Percentiles rank a stretch among this genome's conserved stretches.
phyloP scores from a whole-genome alignment of 108 stramenopile species.

The Nannochloropsis salina region DNA sequence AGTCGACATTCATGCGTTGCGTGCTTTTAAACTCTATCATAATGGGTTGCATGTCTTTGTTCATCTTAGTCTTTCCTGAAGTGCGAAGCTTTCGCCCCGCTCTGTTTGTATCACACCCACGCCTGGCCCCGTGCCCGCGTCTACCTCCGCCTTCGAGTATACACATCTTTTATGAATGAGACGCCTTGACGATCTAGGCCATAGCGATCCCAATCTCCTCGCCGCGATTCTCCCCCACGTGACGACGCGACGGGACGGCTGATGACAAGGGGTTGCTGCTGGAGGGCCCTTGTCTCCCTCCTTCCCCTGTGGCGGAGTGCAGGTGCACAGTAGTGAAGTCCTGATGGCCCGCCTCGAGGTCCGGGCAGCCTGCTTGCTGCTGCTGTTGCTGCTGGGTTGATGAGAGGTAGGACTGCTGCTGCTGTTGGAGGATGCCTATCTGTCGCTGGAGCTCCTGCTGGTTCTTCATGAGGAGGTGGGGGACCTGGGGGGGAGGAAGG shows the following conservation, averaged over 20 bases:
- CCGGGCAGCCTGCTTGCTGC: conserved; percentile 8
- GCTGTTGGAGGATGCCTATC: neutral
- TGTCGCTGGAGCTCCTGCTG: neutral
- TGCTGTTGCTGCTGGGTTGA: neutral
- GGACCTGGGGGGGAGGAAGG: neutral
- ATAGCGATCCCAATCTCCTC: neutral
- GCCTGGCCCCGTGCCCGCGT: too few species aligned
- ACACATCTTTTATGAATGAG: too few species aligned
- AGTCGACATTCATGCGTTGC: too few species aligned
- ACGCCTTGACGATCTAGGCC: neutral
- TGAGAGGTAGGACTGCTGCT: neutral
- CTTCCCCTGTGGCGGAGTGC: neutral
- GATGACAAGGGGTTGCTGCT: too few species aligned
- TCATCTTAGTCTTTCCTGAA: too few species aligned
- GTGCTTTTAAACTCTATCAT: too few species aligned
- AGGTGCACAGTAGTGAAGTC: neutral
- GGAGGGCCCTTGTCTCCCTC: neutral
- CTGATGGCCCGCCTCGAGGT: neutral
- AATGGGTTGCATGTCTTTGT: too few species aligned
- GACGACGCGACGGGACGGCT: neutral
- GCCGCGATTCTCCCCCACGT: neutral
- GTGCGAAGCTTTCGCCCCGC: too few species aligned
- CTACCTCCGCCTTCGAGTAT: too few species aligned
- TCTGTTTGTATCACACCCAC: too few species aligned
- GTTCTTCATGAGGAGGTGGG: neutral